phyloP scores from a whole-genome alignment of 2,329 filamentous ascomycete genomes.

The Cladophialophora immunda region DNA sequence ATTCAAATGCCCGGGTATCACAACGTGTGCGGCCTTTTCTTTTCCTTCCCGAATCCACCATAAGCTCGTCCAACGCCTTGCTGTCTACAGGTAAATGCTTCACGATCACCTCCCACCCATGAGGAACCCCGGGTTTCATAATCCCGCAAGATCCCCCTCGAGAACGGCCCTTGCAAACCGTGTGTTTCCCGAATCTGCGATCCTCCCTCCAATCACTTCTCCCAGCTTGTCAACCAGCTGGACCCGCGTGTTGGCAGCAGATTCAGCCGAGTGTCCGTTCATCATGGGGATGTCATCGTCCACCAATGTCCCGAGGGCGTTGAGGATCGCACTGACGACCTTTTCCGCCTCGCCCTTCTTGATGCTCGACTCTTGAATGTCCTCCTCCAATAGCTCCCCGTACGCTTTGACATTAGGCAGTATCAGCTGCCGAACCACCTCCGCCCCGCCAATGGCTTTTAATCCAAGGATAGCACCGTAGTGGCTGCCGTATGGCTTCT shows the following conservation, averaged over 20 bases:
- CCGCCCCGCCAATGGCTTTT: slow-evolving; percentile 75
- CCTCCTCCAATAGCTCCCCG: slow-evolving; percentile 67
- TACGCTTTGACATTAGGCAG: slow-evolving; percentile 73
- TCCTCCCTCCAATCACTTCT: slow-evolving; percentile 51
- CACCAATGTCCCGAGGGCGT: slow-evolving; percentile 63
- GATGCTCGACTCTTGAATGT: slow-evolving; percentile 56
- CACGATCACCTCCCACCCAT: background rate
- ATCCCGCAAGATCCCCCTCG: slow-evolving; percentile 29
- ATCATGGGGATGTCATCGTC: slow-evolving; percentile 52
- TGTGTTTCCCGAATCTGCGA: slow-evolving; percentile 52
- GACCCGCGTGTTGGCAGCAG: slow-evolving; percentile 50
- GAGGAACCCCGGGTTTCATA: slow-evolving; percentile 17
- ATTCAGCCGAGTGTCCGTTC: slow-evolving; percentile 50
- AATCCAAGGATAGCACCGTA: slow-evolving; percentile 89
- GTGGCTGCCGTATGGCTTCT: slow-evolving; percentile 81
- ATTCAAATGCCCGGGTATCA: slow-evolving; percentile 21
- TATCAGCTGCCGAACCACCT: slow-evolving; percentile 70
- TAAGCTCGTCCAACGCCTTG: slow-evolving; percentile 7
- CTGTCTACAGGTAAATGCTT: slow-evolving; percentile 7
- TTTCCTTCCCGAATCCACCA: background rate
- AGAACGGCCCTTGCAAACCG: slow-evolving; percentile 52
- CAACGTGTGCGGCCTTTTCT: background rate
- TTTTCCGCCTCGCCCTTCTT: slow-evolving; percentile 68
- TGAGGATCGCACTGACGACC: slow-evolving; percentile 66
- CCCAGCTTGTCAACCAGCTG: slow-evolving; percentile 57